Evolutionary conservation across 352 stramenopile species (phyloP), one percentile per base, ranked within the genome.

Genomic region (Globisporangium canariense): DNA sequence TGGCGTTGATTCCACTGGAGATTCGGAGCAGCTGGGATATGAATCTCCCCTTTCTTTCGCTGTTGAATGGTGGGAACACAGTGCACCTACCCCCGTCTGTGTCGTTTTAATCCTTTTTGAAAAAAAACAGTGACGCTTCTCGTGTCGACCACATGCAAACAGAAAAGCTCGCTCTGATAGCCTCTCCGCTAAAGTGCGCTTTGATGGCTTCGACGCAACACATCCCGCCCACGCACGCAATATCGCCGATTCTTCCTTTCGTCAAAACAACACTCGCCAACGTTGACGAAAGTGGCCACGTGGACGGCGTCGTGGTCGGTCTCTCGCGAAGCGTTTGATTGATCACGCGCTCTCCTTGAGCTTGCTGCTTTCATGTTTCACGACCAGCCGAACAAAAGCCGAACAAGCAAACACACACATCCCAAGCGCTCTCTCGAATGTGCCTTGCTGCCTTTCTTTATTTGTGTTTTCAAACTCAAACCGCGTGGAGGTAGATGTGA

Each of bases 1-100:
- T 28, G 25, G 25, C 25, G 25, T 28, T 28, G 2, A 28, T 28
- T 28, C 25, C 25, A 28, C 25, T 28, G 9, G 32, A 65, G 61
- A 59, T 59, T 59, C 53, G 34, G n/a, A 49, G 7, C 10, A 7
- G 53, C n/a, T 47, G 53, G 34, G 53, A 59, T 47, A 32, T 49
- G 53, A 59, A 59, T 59, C 53, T 59, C 30, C 4, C 25, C 25
- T 28, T 25, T 28, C 25, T 30, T 54, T 54, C 47, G 22, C 25
- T 54, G 10, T 36, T 55, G 49, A 7, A 8, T 30, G 11, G 40
- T n/a, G 49, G 18, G 8, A 14, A 14, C 16, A 10, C 11, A 28
- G 25, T 13, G 28, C 52, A 30, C 53, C 22, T 30, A 59, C 22
- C 53, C 53, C 20, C 53, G 43, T 11, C 11, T n/a, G n/a, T 20